Evolutionary conservation across 345 rosid genomes (phyloP).

Genomic region (Bruguiera gymnorhiza): DNA sequence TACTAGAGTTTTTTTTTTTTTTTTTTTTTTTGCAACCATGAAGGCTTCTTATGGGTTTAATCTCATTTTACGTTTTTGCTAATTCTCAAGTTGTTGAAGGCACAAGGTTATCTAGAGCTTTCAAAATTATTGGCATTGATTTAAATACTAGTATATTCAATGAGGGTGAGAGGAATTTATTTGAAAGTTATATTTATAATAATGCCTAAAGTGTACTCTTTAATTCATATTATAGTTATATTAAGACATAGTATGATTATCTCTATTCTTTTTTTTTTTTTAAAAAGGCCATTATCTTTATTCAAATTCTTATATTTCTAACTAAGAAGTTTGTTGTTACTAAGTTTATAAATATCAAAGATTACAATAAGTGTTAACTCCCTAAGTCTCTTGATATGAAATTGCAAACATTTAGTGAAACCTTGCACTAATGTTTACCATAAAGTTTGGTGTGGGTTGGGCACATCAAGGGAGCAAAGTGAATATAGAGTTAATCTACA

Average conservation of each 20-base stretch:
- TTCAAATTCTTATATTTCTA: slow-evolving; percentile 20
- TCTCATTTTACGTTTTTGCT: not conserved
- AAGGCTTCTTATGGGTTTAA: not conserved
- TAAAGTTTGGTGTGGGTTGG: too few relatives aligned
- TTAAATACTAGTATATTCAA: slow-evolving; percentile 28
- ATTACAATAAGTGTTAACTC: too few relatives aligned
- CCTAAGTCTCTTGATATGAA: too few relatives aligned
- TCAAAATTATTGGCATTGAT: slow-evolving; percentile 39
- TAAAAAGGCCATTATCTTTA: not conserved
- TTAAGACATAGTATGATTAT: not conserved
- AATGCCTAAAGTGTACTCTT: too few relatives aligned
- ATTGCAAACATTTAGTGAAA: too few relatives aligned
- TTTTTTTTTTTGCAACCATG: not conserved
- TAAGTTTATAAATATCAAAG: slow-evolving; percentile 44
- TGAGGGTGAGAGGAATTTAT: slow-evolving; percentile 15
- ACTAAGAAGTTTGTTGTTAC: slow-evolving; percentile 63
- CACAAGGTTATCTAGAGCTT: slow-evolving; percentile 31
- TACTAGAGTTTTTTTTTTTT: not conserved
- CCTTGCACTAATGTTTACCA: too few relatives aligned
- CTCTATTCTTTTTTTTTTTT: not conserved
- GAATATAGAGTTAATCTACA: too few relatives aligned
- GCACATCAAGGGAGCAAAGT: too few relatives aligned
- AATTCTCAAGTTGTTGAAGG: slow-evolving; percentile 36
- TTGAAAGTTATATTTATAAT: not conserved
- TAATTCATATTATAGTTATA: not conserved